These are phyloP conservation scores for Penstemon davidsonii DNA, from an alignment of 257 asterid genomes.

Conservation along the genomic window DNA sequence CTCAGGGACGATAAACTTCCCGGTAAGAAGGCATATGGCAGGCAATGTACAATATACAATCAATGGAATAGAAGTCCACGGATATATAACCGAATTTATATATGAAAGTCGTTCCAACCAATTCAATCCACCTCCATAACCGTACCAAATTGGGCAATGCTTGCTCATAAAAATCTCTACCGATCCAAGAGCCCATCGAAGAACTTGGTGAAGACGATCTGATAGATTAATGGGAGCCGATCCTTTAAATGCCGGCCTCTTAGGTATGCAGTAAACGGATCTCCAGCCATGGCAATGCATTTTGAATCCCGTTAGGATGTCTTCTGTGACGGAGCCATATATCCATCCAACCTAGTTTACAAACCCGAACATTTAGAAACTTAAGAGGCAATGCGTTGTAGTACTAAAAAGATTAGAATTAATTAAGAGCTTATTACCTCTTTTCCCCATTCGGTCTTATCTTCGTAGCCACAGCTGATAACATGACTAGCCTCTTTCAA, in stretches of 20 bases:
- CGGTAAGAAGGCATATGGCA: constrained; percentile 91
- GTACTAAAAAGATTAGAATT: not conserved
- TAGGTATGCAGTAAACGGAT: constrained; percentile 87
- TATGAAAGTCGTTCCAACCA: constrained; percentile 76
- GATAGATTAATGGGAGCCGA: constrained; percentile 89
- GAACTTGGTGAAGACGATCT: constrained; percentile 95
- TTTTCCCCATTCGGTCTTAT: constrained; percentile 96
- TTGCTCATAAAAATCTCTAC: constrained; percentile 89
- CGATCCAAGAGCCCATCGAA: constrained; percentile 95
- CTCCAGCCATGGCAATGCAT: constrained; percentile 99
- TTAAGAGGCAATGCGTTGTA: not conserved
- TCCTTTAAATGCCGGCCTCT: constrained; percentile 83
- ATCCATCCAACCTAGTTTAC: constrained; percentile 87
- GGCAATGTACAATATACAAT: constrained; percentile 85
- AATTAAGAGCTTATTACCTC: constrained; percentile 46
- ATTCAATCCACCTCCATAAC: constrained; percentile 90
- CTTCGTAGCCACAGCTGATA: constrained; percentile 92
- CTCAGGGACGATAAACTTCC: constrained; percentile 91
- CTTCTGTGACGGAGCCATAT: constrained; percentile 92
- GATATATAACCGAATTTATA: constrained; percentile 87
- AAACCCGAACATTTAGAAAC: constrained; percentile 20
- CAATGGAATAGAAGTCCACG: constrained; percentile 88
- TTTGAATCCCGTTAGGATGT: constrained; percentile 91
- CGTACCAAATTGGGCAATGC: constrained; percentile 93
- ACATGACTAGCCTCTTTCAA: constrained; percentile 88